Base-by-base conservation (phyloP, 371 early-diverging fungal species). In the Apophysomyces elegans region DNA sequence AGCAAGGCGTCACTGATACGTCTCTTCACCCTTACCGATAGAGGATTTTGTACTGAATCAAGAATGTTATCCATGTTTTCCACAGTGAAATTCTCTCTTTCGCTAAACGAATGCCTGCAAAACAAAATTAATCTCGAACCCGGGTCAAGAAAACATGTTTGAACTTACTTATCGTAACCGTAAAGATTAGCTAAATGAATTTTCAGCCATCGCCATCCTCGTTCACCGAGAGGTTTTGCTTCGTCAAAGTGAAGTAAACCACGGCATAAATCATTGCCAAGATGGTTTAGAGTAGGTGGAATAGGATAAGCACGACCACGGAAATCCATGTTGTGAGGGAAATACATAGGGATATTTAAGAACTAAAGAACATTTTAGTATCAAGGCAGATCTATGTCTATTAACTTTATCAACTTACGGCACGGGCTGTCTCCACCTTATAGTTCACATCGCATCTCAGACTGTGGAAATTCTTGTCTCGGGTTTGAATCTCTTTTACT, bases 271-370 rank as follows among this genome's bases (percentile, higher is more conserved):
- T 99, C 99, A 72, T 95, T 94, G 58, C 98, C 97, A 37, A 99
- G 87, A 76, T 99, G 98, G 81, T 96, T 98, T 59, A 99, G 88
- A 61, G 93, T 90, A 4, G 94, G 90, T 32, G 99, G 96, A 47
- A 99, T 96, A 41, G 99, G 98, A 71, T 99, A 99, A 4, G 98
- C 98, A 63, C 99, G 92, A 26, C 99, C 99, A 65, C 99, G 90
- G 88, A 99, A 99, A 81, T 99, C 99, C 69, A 98, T 73, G 71
- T 96, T 96, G 79, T 99, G 99, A 13, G 99, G 99, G 81, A 98
- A 98, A 75, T 91, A 99, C 84, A 99, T 91, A 1, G 91, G 89
- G 56, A 92, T 85, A 63, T 93, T 92, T 46, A 92, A 75, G 65
- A 95, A 97, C 88, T 90, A 76, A 11, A 45, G 5, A 56, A 56